These are phyloP conservation scores for Chaetomium globosum DNA, from an alignment of 2,329 filamentous ascomycete species.

Conservation along the genomic window DNA sequence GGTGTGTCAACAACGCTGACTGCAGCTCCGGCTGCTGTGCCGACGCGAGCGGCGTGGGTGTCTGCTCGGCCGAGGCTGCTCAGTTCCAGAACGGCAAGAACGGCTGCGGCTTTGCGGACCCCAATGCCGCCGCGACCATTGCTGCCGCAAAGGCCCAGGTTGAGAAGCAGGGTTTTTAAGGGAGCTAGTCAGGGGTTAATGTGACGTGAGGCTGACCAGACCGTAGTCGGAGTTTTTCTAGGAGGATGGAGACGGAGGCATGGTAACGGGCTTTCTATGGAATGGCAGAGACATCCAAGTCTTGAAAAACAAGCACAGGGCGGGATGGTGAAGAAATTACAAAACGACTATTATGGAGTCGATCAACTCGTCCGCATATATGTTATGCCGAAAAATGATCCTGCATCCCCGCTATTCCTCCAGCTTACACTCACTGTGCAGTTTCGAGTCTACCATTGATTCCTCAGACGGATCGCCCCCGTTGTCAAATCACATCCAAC, in stretches of 20 bases:
- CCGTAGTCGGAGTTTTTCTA: not conserved
- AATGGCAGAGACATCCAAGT: not conserved
- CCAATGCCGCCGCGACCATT: slow-evolving; percentile 40
- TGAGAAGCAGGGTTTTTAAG: slow-evolving; percentile 40
- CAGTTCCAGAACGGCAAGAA: slow-evolving; percentile 42
- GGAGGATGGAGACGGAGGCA: not conserved
- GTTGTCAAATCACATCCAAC: too few species aligned
- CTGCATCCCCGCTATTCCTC: too few species aligned
- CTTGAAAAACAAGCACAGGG: not conserved
- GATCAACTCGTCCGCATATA: too few species aligned
- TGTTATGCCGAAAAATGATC: too few species aligned
- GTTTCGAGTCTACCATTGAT: too few species aligned
- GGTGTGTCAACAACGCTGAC: slow-evolving; percentile 41
- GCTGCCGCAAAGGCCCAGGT: slow-evolving; percentile 42
- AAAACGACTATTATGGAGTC: too few species aligned
- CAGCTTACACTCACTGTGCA: too few species aligned
- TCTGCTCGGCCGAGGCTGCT: slow-evolving; percentile 42
- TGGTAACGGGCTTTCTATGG: too few species aligned
- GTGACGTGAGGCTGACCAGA: not conserved
- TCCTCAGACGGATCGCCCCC: too few species aligned
- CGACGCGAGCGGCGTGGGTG: slow-evolving; percentile 39
- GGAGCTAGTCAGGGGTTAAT: not conserved
- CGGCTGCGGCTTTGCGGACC: slow-evolving; percentile 43
- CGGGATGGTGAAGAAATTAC: not conserved
- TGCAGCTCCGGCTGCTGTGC: slow-evolving; percentile 40